Conservation (phyloP, 139 green algal species). For the Chlamydomonas eustigma region DNA sequence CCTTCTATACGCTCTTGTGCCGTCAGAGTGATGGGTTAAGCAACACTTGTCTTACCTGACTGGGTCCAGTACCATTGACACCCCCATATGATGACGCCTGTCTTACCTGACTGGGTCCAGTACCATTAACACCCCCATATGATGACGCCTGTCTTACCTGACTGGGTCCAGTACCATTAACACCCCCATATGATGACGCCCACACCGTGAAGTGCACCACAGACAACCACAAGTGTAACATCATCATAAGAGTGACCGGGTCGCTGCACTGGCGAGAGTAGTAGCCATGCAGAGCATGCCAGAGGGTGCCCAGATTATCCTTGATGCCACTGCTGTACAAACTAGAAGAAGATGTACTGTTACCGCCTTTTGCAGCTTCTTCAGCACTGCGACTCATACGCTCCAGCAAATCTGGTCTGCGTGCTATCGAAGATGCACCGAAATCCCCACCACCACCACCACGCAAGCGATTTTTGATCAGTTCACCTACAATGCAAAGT, state of each 20-base stretch:
- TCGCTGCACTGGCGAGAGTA: constrained; percentile 37
- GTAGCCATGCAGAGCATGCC: constrained; percentile 26
- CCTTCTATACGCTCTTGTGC: too few relatives aligned
- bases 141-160: neutral
- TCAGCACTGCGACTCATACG: too few relatives aligned
- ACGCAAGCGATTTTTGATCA: constrained; percentile 37
- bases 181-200: constrained; percentile 32
- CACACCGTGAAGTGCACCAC: constrained; percentile 51
- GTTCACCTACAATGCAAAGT: too few relatives aligned
- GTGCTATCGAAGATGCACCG: neutral
- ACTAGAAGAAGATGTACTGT: too few relatives aligned
- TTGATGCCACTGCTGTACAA: neutral
- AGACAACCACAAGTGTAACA: constrained; percentile 39
- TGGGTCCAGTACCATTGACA: constrained; percentile 16
- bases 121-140: constrained; percentile 30
- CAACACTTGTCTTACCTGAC: neutral
- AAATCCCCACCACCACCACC: constrained; percentile 34
- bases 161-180: constrained; percentile 17
- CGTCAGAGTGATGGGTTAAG: neutral
- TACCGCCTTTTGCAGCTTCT: too few relatives aligned
- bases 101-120: neutral
- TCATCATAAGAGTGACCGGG: constrained; percentile 47
- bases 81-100: constrained; percentile 23
- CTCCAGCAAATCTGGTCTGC: too few relatives aligned
- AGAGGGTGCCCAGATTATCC: constrained; percentile 20